Conservation (phyloP, 1,284 basidiomycete species). For the Sanguinoderma infundibulare region DNA sequence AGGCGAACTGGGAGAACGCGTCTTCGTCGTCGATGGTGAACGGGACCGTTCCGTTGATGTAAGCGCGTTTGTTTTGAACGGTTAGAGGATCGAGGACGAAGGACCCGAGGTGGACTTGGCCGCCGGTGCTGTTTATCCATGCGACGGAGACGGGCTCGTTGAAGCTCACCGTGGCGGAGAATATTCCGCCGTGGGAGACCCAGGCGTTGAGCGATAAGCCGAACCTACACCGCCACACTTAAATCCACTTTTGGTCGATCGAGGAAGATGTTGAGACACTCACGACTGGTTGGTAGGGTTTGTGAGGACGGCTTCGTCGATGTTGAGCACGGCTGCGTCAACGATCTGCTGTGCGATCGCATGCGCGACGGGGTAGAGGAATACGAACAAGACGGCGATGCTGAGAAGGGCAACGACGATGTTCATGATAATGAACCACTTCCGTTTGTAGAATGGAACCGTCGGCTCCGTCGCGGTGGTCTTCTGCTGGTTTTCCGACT, state of each 20-base stretch:
- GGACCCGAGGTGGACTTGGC: conserved; percentile 49
- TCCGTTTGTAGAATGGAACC: conserved; percentile 41
- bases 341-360: conserved; percentile 69
- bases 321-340: conserved; percentile 54
- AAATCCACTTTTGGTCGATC: not conserved
- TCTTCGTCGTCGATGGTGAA: conserved; percentile 59
- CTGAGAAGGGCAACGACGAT: conserved; percentile 46
- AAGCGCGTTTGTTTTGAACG: conserved; percentile 56
- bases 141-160: conserved; percentile 53
- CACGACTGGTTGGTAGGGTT: conserved; percentile 58
- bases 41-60: conserved; percentile 57
- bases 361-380: conserved; percentile 65
- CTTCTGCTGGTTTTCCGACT: not conserved
- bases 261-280: conserved; percentile 26
- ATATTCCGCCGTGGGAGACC: conserved; percentile 64
- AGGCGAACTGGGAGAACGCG: conserved; percentile 62
- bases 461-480: conserved; percentile 2
- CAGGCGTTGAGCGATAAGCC: conserved; percentile 52
- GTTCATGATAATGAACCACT: conserved; percentile 51
- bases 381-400: conserved; percentile 65
- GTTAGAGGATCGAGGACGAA: conserved; percentile 50
- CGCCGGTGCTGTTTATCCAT: conserved; percentile 49
- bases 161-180: conserved; percentile 63
- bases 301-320: conserved; percentile 54
- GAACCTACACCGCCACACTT: conserved; percentile 36